These are phyloP conservation scores for Saccharomycopsis hybrid DNA, from an alignment of 1,139 yeast species.

Conservation along the genomic window DNA sequence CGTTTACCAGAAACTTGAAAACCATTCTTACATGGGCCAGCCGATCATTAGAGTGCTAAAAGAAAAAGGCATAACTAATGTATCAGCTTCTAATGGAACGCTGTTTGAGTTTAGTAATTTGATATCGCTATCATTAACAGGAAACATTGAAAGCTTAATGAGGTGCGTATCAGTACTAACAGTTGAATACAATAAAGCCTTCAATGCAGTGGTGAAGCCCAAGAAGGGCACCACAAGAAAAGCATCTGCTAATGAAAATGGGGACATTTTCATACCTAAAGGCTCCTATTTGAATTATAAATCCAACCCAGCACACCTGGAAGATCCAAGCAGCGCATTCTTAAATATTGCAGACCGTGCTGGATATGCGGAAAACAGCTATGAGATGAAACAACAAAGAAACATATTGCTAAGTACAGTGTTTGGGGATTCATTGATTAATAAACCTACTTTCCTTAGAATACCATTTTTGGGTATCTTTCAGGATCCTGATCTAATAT, in stretches of 20 bases:
- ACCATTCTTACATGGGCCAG: not conserved
- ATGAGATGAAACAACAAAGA: not conserved
- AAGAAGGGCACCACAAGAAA: not conserved
- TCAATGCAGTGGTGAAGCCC: not conserved
- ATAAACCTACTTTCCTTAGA: conserved; percentile 10
- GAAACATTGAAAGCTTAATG: conserved; percentile 3
- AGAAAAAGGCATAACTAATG: not conserved
- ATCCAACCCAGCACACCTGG: not conserved
- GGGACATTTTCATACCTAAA: not conserved
- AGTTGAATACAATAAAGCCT: not conserved
- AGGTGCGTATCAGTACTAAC: not conserved
- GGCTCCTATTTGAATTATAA: not conserved
- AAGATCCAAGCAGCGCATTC: conserved; percentile 1
- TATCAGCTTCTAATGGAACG: not conserved
- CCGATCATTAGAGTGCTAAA: not conserved
- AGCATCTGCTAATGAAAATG: not conserved
- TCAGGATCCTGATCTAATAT: conserved; percentile 17
- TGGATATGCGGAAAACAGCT: not conserved
- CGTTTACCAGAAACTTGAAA: not conserved
- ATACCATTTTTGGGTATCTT: conserved; percentile 17
- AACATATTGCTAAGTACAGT: not conserved
- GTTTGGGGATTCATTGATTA: not conserved
- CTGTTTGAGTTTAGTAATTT: conserved; percentile 17
- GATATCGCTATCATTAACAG: conserved; percentile 1
- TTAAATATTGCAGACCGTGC: not conserved